These are phyloP conservation scores for Arachis hypogaea DNA, from an alignment of 306 rosid genomes.

Conservation along the genomic window DNA sequence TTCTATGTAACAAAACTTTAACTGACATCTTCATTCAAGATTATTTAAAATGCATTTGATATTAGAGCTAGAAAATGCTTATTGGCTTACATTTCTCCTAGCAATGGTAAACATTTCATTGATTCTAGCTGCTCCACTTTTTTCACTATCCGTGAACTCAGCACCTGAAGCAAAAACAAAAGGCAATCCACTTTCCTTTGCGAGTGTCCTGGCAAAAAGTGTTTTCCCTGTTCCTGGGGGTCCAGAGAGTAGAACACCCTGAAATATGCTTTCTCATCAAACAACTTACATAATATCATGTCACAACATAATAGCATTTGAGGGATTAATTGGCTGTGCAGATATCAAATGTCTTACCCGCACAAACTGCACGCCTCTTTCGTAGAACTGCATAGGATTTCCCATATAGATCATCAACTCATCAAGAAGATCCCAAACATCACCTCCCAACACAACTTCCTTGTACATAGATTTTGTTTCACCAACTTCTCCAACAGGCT, in stretches of 20 bases:
- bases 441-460: slow-evolving; percentile 96
- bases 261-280: slow-evolving; percentile 43
- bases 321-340: slow-evolving; percentile 19
- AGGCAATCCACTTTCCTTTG: slow-evolving; percentile 92
- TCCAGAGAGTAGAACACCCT: slow-evolving; percentile 99
- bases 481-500: slow-evolving; percentile 91
- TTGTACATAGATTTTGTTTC: slow-evolving; percentile 84
- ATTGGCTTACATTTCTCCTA: slow-evolving; percentile 75
- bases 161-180: slow-evolving; percentile 99
- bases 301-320: slow-evolving; percentile 35
- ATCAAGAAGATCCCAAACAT: slow-evolving; percentile 98
- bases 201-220: slow-evolving; percentile 91
- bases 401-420: slow-evolving; percentile 97
- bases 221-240: slow-evolving; percentile 99
- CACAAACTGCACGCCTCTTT: slow-evolving; percentile 87
- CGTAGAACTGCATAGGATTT: slow-evolving; percentile 96
- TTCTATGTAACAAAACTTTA: slow-evolving; percentile 20
- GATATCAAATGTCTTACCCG: slow-evolving; percentile 65
- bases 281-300: slow-evolving; percentile 23
- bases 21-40: slow-evolving; percentile 8
- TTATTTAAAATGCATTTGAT: slow-evolving; percentile 35
- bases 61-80: slow-evolving; percentile 35
- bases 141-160: slow-evolving; percentile 96
- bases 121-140: slow-evolving; percentile 89
- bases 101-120: slow-evolving; percentile 94